Evolutionary conservation across 139 green algal genomes (phyloP).

Genomic region (Chlamydomonas asymmetrica): DNA sequence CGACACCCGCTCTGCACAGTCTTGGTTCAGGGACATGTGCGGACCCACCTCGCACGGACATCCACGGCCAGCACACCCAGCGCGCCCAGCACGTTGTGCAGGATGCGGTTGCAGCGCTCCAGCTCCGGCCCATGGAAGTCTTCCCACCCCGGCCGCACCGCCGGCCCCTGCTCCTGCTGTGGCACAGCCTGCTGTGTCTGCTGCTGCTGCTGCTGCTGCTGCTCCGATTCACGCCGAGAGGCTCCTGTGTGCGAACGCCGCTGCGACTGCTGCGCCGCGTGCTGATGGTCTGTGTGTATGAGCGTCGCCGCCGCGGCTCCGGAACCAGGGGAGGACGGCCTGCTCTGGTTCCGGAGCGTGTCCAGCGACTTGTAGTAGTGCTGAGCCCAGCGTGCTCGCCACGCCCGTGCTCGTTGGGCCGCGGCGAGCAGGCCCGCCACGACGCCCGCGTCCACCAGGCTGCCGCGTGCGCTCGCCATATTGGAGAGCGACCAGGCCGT

Average conservation of each 20-base stretch:
- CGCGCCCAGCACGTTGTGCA: constrained; percentile 34
- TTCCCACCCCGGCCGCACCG: neutral
- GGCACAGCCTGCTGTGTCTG: neutral
- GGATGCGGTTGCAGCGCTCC: constrained; percentile 29
- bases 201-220: neutral
- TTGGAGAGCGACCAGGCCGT: no score
- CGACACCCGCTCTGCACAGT: no score
- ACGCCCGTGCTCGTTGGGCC: no score
- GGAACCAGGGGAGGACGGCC: no score
- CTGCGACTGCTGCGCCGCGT: neutral
- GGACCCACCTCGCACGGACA: constrained; percentile 3
- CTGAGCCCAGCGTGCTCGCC: no score
- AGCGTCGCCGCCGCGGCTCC: no score
- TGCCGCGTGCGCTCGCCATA: no score
- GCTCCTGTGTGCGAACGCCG: neutral
- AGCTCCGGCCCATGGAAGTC: neutral
- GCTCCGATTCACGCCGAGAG: neutral
- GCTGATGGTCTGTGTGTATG: neutral
- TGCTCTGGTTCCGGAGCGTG: no score
- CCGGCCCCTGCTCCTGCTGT: neutral
- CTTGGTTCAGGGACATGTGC: no score
- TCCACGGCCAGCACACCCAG: constrained; percentile 38
- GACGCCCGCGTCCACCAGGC: no score
- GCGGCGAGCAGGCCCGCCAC: no score
- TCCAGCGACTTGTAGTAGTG: no score